Evolutionary conservation across 208 protist species (phyloP), one percentile per base, ranked within the genome.

Genomic region (Zelonia costaricensis): DNA sequence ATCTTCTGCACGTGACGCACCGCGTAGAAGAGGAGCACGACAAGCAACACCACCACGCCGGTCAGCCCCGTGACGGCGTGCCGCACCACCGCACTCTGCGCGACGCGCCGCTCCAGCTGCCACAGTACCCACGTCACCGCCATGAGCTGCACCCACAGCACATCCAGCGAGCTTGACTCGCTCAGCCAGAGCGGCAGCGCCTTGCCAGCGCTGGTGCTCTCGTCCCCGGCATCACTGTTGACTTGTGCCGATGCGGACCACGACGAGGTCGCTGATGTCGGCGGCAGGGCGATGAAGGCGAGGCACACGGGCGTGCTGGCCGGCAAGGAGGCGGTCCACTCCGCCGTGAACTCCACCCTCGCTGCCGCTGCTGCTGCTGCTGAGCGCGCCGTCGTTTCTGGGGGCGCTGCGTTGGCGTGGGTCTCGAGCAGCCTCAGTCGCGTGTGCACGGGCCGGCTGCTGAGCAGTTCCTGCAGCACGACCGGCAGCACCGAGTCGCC

Each of bases 1-100:
- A 82, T 86, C 20, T 58, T 59, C 48, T 89, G 82, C 43, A 92
- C n/a, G 16, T 75, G 60, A 1, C 72, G 64, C 4, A 85, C 22
- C 0, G 82, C n/a, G 57, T 84, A 86, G 9, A 84, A 68, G 3
- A 86, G 2, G 3, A 64, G 16, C 27, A 89, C 33, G 0, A 66
- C n/a, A 31, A 63, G 12, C 4, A 92, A 53, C 30, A 89, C 69
- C 20, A 86, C 23, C 1, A 77, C 46, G 4, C 86, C 76, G 35
- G 57, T 76, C 4, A 88, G 22, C 18, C 69, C 79, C 0, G 80
- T 80, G 12, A 85, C 49, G 25, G 88, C 15, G 54, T 84, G 55
- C 4, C 73, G 77, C 12, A 86, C 71, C 3, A 86, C 33, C 0
- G 49, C 47, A 52, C 72, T 80, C 51, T 84, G 63, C 48, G 75